Evolutionary conservation across 306 rosid genomes (phyloP).

Genomic region (Lithocarpus polystachyus): DNA sequence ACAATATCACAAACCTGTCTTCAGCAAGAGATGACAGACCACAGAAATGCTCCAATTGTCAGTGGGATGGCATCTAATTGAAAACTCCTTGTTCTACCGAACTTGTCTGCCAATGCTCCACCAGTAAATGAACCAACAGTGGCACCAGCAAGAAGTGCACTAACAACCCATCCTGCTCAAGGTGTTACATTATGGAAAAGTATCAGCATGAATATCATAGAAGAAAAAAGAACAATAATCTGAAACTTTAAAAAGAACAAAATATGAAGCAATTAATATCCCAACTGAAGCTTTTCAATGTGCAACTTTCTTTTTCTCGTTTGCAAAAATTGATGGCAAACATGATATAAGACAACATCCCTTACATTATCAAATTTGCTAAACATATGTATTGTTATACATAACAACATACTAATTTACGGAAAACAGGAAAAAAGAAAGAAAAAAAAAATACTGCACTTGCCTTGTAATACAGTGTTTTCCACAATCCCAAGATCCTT

Average conservation of each 20-base stretch:
- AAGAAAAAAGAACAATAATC: constrained; percentile 3
- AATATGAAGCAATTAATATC: constrained; percentile 6
- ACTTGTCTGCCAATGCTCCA: constrained; percentile 91
- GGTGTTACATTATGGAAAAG: constrained; percentile 20
- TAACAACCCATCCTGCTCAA: constrained; percentile 86
- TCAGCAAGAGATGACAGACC: constrained; percentile 42
- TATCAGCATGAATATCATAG: constrained; percentile 18
- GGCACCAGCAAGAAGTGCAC: constrained; percentile 85
- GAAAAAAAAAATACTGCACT: neutral
- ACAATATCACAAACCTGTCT: constrained; percentile 16
- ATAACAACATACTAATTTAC: neutral
- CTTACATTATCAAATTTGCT: neutral
- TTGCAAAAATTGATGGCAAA: neutral
- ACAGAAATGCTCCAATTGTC: constrained; percentile 71
- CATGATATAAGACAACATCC: neutral
- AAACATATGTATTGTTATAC: neutral
- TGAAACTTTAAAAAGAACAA: constrained; percentile 5
- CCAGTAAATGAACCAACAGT: constrained; percentile 89
- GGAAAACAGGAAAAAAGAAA: neutral
- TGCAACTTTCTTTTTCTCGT: neutral
- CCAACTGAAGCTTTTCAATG: constrained; percentile 14
- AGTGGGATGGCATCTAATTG: constrained; percentile 90
- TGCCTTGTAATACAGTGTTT: constrained; percentile 78
- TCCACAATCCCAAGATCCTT: constrained; percentile 82
- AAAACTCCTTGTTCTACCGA: constrained; percentile 82